These are phyloP conservation scores for Penicillium brevicompactum DNA, from an alignment of 2,329 filamentous ascomycete species.

Conservation along the genomic window DNA sequence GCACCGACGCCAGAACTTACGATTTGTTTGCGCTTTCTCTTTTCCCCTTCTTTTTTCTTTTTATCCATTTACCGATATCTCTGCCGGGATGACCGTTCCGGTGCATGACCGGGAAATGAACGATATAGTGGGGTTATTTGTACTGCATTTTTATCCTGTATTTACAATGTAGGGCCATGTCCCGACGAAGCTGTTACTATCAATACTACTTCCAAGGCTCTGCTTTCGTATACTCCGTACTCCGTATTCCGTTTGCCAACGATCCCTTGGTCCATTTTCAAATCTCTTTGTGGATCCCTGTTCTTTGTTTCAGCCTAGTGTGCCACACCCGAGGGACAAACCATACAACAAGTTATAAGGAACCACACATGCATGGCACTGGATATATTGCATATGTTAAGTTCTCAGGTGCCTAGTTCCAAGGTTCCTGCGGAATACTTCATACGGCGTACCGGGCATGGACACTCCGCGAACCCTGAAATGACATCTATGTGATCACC, in stretches of 20 bases:
- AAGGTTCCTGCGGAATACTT: neutral
- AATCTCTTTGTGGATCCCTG: neutral
- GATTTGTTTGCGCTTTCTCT: slow-evolving; percentile 4
- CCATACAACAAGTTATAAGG: neutral
- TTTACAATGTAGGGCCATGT: neutral
- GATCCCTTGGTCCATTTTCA: neutral
- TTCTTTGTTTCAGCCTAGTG: neutral
- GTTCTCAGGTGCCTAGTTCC: neutral
- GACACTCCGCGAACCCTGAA: no score
- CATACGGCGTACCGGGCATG: no score
- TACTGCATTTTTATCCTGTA: slow-evolving; percentile 1
- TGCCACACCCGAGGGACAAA: slow-evolving; percentile 2
- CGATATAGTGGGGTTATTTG: neutral
- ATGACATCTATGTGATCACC: neutral
- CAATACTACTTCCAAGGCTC: neutral
- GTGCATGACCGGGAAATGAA: neutral
- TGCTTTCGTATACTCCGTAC: no score
- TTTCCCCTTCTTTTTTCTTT: neutral
- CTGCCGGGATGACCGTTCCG: slow-evolving; percentile 1
- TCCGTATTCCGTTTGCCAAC: neutral
- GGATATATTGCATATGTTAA: neutral
- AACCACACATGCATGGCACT: neutral
- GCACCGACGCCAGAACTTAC: slow-evolving; percentile 11
- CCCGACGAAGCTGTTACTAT: neutral
- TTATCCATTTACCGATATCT: neutral